phyloP scores from a whole-genome alignment of 2,329 filamentous ascomycete species.

The Penicillium sp. region DNA sequence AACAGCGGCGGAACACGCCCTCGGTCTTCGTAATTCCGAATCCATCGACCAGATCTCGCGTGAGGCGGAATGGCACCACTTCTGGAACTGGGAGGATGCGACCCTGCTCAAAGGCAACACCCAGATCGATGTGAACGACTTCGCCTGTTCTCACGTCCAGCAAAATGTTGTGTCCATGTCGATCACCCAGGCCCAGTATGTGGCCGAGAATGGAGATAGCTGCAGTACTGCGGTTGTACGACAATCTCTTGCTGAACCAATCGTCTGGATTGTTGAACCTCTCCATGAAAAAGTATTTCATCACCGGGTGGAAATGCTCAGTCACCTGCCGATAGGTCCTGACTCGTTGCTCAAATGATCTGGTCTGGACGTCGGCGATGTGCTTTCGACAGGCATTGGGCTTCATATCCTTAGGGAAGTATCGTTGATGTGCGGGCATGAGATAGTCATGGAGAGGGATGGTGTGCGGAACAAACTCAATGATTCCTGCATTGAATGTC shows the following conservation, averaged over 20 bases:
- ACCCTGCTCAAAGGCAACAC: conserved; percentile 94
- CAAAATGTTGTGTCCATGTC: conserved; percentile 95
- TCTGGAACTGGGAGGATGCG: conserved; percentile 93
- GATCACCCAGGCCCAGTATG: conserved; percentile 85
- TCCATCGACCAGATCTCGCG: conserved; percentile 89
- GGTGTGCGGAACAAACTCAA: conserved; percentile 94
- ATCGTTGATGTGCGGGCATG: conserved; percentile 81
- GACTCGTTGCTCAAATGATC: conserved; percentile 66
- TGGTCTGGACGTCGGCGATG: conserved; percentile 68
- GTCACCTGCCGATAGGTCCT: conserved; percentile 72
- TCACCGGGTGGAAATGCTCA: conserved; percentile 81
- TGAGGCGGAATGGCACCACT: conserved; percentile 90
- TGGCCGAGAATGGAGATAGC: conserved; percentile 94
- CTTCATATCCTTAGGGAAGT: conserved; percentile 80
- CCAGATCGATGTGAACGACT: conserved; percentile 93
- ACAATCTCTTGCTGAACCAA: conserved; percentile 85
- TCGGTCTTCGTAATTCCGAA: conserved; percentile 96
- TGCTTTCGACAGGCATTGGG: conserved; percentile 70
- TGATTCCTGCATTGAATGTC: conserved; percentile 78
- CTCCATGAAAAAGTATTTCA: conserved; percentile 97
- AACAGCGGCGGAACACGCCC: conserved; percentile 94
- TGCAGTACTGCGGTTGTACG: conserved; percentile 88
- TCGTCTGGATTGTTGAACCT: conserved; percentile 89
- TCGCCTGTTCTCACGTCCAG: conserved; percentile 86
- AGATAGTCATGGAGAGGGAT: conserved; percentile 88